Evolutionary conservation across 2,329 filamentous ascomycete species (phyloP), one percentile per base, ranked within the genome.

Genomic region (Stemphylium beticola): DNA sequence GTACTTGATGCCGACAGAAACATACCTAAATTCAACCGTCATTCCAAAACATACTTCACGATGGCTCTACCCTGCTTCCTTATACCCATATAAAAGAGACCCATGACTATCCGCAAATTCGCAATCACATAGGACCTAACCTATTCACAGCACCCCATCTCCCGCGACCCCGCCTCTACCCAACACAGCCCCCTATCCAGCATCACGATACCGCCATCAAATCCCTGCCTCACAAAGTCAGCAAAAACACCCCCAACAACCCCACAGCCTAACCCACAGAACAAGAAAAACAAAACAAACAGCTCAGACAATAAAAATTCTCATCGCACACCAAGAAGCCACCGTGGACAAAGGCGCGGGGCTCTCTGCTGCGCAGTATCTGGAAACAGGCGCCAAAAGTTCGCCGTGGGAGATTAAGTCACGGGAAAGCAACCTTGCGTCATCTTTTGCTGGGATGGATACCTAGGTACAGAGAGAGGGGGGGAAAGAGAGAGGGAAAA

Each of bases 351-450:
- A 7, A 12, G 12, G 7, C 5, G 10, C 14, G 24, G 52, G 48
- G 53, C 24, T 42, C 17, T 52, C 48, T 55, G 36, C 29, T 55
- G 38, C 53, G 37, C 44, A 55, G 53, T 55, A 55, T 55, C 53
- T 55, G 49, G 9, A 31, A 20, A 14, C 17, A 44, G 10, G 41
- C 26, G 41, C 41, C 6, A 29, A 31, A 11, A 29, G 9, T 11
- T 37, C 31, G 15, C 24, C 40, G 20, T 53, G 37, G 49, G 31
- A 41, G 43, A 46, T 51, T 39, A 51, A 26, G 41, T 39, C 41
- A 51, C 22, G 18, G 37, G 33, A 22, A 29, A 29, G 24, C 26
- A 33, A 42, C 49, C 34, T 46, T 26, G 14, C 24, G 18, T 33
- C 39, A 42, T 38, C 44, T 49, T 49, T 33, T n/a, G 20, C 14